phyloP scores from a whole-genome alignment of 2,329 filamentous ascomycete genomes.

The Chaetomium globosum region DNA sequence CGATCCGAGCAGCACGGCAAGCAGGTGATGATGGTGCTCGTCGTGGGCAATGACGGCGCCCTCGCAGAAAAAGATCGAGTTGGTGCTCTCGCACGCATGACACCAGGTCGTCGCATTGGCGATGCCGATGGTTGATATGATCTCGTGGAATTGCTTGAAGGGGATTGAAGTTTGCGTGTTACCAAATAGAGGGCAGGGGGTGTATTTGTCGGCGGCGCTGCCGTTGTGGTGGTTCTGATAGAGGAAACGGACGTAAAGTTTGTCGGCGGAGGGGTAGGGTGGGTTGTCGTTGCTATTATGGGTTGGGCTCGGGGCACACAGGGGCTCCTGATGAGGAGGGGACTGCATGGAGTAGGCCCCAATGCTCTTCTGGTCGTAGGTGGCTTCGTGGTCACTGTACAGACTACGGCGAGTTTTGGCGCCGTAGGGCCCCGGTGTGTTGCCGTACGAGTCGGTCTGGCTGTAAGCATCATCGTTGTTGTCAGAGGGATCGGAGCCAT shows the following conservation, averaged over 20 bases:
- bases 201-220: conserved; percentile 24
- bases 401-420: background rate
- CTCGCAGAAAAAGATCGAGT: conserved; percentile 45
- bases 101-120: conserved; percentile 49
- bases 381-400: background rate
- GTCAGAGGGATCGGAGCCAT: background rate
- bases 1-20: conserved; percentile 6
- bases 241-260: conserved; percentile 59
- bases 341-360: background rate
- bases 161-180: conserved; percentile 42
- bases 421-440: background rate
- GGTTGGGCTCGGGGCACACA: background rate
- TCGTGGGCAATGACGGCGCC: background rate
- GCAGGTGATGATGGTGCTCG: background rate
- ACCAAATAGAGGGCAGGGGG: conserved; percentile 48
- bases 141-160: conserved; percentile 45
- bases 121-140: conserved; percentile 45
- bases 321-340: background rate
- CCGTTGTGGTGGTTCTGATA: conserved; percentile 46
- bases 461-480: background rate
- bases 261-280: conserved; percentile 40
- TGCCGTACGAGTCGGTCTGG: background rate
- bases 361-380: background rate
- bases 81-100: conserved; percentile 44
- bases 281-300: conserved; percentile 23